Evolutionary conservation across 495 filamentous ascomycete genomes (phyloP), one percentile per base, ranked within the genome.

Genomic region (Hypomontagnella submonticulosa): DNA sequence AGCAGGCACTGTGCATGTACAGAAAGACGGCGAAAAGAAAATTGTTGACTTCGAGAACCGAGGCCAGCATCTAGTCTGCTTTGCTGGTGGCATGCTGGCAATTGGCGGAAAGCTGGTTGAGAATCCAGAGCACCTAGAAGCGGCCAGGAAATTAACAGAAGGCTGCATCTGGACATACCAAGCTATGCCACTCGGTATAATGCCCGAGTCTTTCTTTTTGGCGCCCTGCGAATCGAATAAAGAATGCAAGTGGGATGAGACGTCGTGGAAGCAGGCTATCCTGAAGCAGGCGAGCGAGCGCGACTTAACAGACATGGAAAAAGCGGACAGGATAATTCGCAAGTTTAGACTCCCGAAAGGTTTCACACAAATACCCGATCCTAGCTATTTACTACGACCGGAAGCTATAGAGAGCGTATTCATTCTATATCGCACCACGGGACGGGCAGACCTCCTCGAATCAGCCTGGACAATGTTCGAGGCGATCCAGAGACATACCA

Each of bases 161-260:
- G 95, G 93, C 11, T 97, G 94, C 65, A 88, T 93, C n/a, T 97
- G 92, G 93, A 87, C 91, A 1, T 97, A 97, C 71, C 82, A 87
- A 33, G 81, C 85, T 4, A 93, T 92, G 33, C 81, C 85, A 4
- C 88, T 89, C 0, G 93, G 93, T 4, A 88, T 99, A 69, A 96
- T 96, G 92, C 92, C 95, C 0, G 95, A 97, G 75, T 74, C 76
- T 4, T 90, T 91, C 68, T 61, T 74, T 6, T 70, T 89, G 9
- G 61, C 89, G 3, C 75, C 83, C 3, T 97, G 92, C 70, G 75
- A 81, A 30, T 57, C 65, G 1, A 47, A 61, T 16, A 66, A 64
- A 5, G 57, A 58, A 34, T 81, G 79, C 13, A 23, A 63, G 8
- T 82, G 80, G 64, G 66, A 79, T 42, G 73, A 78, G 46, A 51